phyloP scores from a whole-genome alignment of 2,329 filamentous ascomycete species.

The Cladosporium austrohemisphaericum region DNA sequence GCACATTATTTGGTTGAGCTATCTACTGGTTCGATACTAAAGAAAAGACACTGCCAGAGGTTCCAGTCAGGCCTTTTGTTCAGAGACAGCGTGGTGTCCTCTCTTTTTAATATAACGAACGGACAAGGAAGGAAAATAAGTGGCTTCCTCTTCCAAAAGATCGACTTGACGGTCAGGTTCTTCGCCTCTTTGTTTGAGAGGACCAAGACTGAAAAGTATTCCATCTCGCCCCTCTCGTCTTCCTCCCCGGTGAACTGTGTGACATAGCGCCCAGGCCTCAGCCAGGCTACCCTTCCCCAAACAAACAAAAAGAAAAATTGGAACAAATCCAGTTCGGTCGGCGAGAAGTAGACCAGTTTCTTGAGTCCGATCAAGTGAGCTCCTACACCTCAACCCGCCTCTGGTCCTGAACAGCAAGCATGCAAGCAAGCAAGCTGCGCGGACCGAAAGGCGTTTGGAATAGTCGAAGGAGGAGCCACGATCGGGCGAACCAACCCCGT shows the following conservation, averaged over 20 bases:
- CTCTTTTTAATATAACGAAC: slow-evolving; percentile 7
- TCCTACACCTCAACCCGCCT: slow-evolving; percentile 1
- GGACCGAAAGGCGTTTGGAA: slow-evolving; percentile 11
- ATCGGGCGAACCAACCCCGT: slow-evolving; percentile 30
- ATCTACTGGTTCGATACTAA: too few relatives aligned
- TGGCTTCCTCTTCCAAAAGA: slow-evolving; percentile 15
- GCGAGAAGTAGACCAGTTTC: slow-evolving; percentile 6
- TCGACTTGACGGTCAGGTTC: slow-evolving; percentile 21
- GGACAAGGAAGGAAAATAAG: slow-evolving; percentile 14
- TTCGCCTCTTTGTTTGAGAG: background rate
- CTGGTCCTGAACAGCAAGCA: slow-evolving; percentile 1
- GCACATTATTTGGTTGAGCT: too few relatives aligned
- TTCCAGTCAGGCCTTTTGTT: too few relatives aligned
- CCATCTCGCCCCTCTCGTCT: background rate
- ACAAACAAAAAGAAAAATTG: background rate
- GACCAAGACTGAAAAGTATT: background rate
- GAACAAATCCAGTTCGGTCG: slow-evolving; percentile 1
- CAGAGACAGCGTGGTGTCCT: too few relatives aligned
- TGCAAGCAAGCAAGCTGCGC: slow-evolving; percentile 7
- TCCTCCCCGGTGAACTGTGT: too few relatives aligned
- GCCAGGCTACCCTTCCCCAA: too few relatives aligned
- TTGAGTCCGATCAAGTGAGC: slow-evolving; percentile 9
- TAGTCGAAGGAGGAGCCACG: slow-evolving; percentile 12
- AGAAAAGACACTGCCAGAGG: too few relatives aligned
- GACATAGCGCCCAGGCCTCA: too few relatives aligned